A percentile compares a stretch with the other conserved stretches of the same genome.
Conservation (phyloP, 331 rosid species). For the Pyrus hybrid region DNA sequence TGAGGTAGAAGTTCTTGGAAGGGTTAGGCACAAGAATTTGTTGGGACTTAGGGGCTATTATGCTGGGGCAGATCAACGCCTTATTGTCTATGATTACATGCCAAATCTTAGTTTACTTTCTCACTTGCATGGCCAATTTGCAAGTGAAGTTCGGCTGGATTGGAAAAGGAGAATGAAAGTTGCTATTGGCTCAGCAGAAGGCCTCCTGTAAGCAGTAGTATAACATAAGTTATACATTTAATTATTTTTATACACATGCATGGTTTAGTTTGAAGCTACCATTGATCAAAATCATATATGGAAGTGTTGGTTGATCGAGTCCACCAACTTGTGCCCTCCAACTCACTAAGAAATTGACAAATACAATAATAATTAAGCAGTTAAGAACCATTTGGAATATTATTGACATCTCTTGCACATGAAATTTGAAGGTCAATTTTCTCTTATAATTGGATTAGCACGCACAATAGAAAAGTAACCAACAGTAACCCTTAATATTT, state of each 20-base stretch:
- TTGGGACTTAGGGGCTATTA: constrained; percentile 80
- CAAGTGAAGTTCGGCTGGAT: constrained; percentile 50
- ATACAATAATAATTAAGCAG: no score
- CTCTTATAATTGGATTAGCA: no score
- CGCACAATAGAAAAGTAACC: no score
- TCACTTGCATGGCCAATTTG: constrained; percentile 83
- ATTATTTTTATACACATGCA: not conserved
- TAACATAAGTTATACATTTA: not conserved
- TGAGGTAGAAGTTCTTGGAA: constrained; percentile 91
- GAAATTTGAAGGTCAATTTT: no score
- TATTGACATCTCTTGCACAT: no score
- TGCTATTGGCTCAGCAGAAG: constrained; percentile 84
- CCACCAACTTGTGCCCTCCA: not conserved
- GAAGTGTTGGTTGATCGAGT: not conserved
- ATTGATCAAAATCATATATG: not conserved
- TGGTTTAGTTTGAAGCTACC: not conserved
- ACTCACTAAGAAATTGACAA: no score
- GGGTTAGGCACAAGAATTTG: constrained; percentile 85
- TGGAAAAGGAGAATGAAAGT: constrained; percentile 78
- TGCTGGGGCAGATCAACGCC: constrained; percentile 73
- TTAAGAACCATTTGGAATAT: not conserved
- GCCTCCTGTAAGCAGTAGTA: constrained; percentile 48
- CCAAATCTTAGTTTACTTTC: constrained; percentile 88
- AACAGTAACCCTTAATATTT: no score
- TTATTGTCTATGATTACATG: constrained; percentile 92